Base-by-base conservation (phyloP, 1,284 basidiomycete genomes). In the Somion occarium region DNA sequence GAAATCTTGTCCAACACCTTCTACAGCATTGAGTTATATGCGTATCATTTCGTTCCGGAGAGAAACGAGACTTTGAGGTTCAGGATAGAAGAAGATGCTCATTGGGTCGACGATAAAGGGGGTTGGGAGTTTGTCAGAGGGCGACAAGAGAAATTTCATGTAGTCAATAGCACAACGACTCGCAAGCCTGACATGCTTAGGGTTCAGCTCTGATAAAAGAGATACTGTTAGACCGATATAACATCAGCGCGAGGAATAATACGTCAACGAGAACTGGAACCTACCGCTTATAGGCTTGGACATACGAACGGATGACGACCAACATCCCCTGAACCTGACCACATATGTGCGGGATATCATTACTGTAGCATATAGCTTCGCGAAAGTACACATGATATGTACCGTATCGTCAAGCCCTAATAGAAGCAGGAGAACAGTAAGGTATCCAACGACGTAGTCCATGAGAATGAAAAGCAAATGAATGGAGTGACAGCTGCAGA, bases 1-100 rank as follows among this genome's bases (percentile, higher is more conserved):
- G 65, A 62, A 3, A 68, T 77, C 44, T 62, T 76, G 24, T 69
- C 72, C 3, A 66, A 74, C 42, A 75, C 73, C 3, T 76, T 71
- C 57, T 78, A 76, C 61, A 76, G 75, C 65, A 74, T 80, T 53
- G 76, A 79, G 55, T 65, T 79, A 15, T 76, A 74, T 52, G 76
- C 75, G 7, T 72, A 73, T 56, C 73, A 73, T 53, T 75, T 72
- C 51, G 68, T 79, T 20, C 69, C 73, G 13, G 78, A 79, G 54
- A 70, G 74, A 41, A 75, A 76, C 49, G 70, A 73, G 57, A 75
- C 73, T 0, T 63, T 75, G 27, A 59, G 73, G 26, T 77, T 75
- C 60, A 64, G 72, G 48, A 64, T 73, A 23, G 76, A 79, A 56
- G 76, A 79, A 56, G 72, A 79, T 56, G 73, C 72, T n/a, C 68